Percentiles rank a stretch among this genome's conserved stretches.
phyloP scores from a whole-genome alignment of 1,284 basidiomycete genomes.

The Sphaerobolus stellatus region DNA sequence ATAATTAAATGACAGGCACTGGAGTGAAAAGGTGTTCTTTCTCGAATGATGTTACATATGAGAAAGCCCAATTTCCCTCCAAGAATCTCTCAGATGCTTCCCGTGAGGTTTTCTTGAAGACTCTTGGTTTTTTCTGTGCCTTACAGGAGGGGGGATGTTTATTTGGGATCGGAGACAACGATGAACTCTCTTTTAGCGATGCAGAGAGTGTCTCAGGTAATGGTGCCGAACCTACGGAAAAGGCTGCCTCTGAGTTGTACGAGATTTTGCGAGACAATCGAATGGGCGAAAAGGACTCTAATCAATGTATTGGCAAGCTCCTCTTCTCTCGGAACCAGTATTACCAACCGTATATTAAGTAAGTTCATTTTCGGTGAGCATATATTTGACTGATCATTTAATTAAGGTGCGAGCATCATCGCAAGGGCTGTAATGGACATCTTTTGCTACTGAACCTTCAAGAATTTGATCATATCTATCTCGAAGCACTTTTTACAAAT shows the following conservation, averaged over 20 bases:
- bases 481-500: slow-evolving; percentile 20
- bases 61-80: no score
- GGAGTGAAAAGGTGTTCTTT: background rate
- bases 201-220: no score
- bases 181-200: no score
- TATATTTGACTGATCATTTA: background rate
- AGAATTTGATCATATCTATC: slow-evolving; percentile 23
- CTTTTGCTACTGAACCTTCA: slow-evolving; percentile 23
- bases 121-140: slow-evolving; percentile 22
- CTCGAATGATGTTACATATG: background rate
- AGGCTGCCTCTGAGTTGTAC: background rate
- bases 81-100: slow-evolving; percentile 8
- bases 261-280: background rate
- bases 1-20: background rate
- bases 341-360: slow-evolving; percentile 8
- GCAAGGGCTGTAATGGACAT: slow-evolving; percentile 13
- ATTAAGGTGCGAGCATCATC: slow-evolving; percentile 17
- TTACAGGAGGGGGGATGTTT: slow-evolving; percentile 19
- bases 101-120: slow-evolving; percentile 21
- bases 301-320: background rate
- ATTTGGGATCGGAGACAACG: no score
- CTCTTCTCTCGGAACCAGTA: background rate
- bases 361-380: background rate
- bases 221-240: no score
- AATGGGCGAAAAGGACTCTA: background rate